phyloP scores from a whole-genome alignment of 2,329 filamentous ascomycete genomes.

The Didymella keratinophila region DNA sequence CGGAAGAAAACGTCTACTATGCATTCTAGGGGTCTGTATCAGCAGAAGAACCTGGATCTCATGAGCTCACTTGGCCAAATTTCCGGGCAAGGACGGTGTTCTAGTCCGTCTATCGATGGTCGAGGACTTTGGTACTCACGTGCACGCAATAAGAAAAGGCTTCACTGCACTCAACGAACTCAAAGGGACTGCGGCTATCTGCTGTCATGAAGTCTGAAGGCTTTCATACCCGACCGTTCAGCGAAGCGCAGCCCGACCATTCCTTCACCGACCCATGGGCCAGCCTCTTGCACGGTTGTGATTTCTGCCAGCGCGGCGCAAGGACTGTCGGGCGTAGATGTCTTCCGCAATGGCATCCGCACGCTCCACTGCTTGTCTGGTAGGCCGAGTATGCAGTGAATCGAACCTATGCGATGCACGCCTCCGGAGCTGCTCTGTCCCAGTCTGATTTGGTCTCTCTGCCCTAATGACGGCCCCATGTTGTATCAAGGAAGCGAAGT shows the following conservation, averaged over 20 bases:
- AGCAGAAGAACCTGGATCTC: too few species aligned
- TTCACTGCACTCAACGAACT: too few species aligned
- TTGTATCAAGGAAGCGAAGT: neutral
- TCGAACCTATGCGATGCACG: neutral
- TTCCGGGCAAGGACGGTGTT: too few species aligned
- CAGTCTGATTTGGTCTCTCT: too few species aligned
- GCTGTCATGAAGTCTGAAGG: too few species aligned
- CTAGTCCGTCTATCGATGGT: too few species aligned
- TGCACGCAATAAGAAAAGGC: neutral
- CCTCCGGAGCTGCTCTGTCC: too few species aligned
- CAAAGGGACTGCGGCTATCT: too few species aligned
- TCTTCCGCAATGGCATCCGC: neutral
- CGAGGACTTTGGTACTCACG: too few species aligned
- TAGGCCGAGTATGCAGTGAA: neutral
- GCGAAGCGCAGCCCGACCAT: neutral
- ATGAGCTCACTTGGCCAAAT: too few species aligned
- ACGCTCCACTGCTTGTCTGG: neutral
- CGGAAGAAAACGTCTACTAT: conserved; percentile 26
- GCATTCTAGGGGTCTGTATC: conserved; percentile 18
- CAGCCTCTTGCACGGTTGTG: neutral
- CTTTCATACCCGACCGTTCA: neutral
- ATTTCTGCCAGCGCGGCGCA: neutral
- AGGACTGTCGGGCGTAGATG: neutral
- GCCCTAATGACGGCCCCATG: neutral
- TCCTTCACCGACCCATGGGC: neutral